These are phyloP conservation scores for Isoetes engelmannii DNA, from an alignment of 83 land plant genomes.

Conservation along the genomic window DNA sequence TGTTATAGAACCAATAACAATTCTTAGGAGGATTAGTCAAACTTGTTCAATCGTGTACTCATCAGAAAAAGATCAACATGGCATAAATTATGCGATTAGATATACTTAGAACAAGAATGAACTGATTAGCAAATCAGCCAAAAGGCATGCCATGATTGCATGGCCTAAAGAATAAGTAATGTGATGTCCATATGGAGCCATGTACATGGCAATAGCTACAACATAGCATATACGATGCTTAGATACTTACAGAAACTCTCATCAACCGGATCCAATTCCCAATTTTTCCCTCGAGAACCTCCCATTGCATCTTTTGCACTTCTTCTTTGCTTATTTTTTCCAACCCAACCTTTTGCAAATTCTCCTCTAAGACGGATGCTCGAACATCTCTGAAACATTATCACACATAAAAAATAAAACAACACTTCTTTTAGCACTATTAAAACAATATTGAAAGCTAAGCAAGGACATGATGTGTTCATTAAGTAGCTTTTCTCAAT, in stretches of 20 bases:
- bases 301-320: constrained; percentile 38
- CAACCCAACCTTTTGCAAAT: constrained; percentile 34
- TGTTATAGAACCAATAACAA: no score
- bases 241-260: constrained; percentile 28
- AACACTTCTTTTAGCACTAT: not conserved
- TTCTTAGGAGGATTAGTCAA: no score
- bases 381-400: constrained; percentile 18
- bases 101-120: not conserved
- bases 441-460: not conserved
- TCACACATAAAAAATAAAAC: not conserved
- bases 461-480: not conserved
- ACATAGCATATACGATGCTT: not conserved
- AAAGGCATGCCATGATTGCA: not conserved
- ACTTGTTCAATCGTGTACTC: no score
- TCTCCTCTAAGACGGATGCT: constrained; percentile 29
- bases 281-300: constrained; percentile 34
- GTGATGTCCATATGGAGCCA: not conserved
- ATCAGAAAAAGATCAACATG: no score
- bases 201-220: not conserved
- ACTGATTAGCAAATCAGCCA: not conserved
- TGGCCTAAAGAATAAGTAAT: constrained; percentile 5
- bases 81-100: not conserved
- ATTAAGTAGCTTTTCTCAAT: not conserved
- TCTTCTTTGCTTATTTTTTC: constrained; percentile 37
- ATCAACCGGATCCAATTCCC: constrained; percentile 41